A percentile compares a stretch with the other conserved stretches of the same genome.
Conservation (phyloP, 1,139 yeast species). For the Pichia sp. region DNA sequence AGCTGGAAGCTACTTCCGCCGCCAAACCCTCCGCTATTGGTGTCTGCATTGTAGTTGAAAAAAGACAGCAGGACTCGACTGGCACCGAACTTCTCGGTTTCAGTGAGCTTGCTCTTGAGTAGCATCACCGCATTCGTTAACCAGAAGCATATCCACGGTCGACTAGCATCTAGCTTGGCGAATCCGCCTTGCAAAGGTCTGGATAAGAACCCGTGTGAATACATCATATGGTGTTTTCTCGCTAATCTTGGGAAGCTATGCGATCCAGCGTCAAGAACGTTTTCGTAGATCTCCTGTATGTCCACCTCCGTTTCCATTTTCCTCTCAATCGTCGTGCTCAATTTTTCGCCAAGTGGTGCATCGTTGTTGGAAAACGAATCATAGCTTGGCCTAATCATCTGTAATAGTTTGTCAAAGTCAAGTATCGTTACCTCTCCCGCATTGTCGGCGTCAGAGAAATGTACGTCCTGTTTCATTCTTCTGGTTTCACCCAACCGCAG, state of each 20-base stretch:
- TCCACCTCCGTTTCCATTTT: slow-evolving; percentile 31
- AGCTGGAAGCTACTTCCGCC: slow-evolving; percentile 73
- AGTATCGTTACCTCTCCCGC: not conserved
- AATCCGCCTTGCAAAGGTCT: slow-evolving; percentile 47
- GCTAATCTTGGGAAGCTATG: slow-evolving; percentile 31
- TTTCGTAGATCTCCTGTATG: slow-evolving; percentile 31
- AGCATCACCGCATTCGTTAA: slow-evolving; percentile 51
- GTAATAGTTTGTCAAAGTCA: slow-evolving; percentile 25
- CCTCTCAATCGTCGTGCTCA: slow-evolving; percentile 27
- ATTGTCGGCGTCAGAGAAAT: not conserved
- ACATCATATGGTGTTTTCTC: slow-evolving; percentile 37
- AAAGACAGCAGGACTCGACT: slow-evolving; percentile 7
- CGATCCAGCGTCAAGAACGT: slow-evolving; percentile 26
- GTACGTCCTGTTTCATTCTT: not conserved
- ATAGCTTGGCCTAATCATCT: slow-evolving; percentile 21
- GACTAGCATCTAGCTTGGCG: slow-evolving; percentile 71
- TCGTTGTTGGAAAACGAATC: slow-evolving; percentile 15
- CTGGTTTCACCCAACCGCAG: too few species aligned
- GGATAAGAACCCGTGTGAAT: slow-evolving; percentile 38
- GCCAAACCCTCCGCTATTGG: slow-evolving; percentile 65
- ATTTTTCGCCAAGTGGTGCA: slow-evolving; percentile 17
- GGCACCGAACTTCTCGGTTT: slow-evolving; percentile 1
- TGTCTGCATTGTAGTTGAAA: slow-evolving; percentile 9
- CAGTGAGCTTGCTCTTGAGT: slow-evolving; percentile 31
- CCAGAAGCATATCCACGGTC: slow-evolving; percentile 92